These are phyloP conservation scores for Kodamaea jinghongensis DNA, from an alignment of 805 yeast genomes.

Conservation along the genomic window DNA sequence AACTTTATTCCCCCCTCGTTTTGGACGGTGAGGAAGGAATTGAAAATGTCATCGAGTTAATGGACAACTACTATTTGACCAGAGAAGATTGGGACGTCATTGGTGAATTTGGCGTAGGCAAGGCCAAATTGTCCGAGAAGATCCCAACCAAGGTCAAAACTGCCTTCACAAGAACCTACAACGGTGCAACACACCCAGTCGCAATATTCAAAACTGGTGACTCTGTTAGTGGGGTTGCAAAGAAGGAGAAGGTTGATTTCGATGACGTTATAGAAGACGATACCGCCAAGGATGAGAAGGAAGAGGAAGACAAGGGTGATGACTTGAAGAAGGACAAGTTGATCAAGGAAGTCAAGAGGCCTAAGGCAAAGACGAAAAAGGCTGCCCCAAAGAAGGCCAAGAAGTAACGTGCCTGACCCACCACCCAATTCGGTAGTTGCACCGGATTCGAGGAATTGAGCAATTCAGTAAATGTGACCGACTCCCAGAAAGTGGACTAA, in stretches of 20 bases:
- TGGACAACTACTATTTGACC: slow-evolving; percentile 85
- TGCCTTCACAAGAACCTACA: slow-evolving; percentile 84
- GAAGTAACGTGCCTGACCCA: neutral
- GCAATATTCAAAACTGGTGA: slow-evolving; percentile 76
- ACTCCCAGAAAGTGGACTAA: too few relatives aligned
- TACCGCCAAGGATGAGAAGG: slow-evolving; percentile 43
- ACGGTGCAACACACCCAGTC: slow-evolving; percentile 73
- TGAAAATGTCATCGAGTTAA: slow-evolving; percentile 55
- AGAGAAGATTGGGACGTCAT: slow-evolving; percentile 91
- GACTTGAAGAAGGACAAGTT: slow-evolving; percentile 59
- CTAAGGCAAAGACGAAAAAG: slow-evolving; percentile 17
- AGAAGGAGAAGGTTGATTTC: slow-evolving; percentile 52
- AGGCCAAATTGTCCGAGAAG: neutral
- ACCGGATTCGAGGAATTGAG: too few relatives aligned
- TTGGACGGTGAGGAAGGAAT: slow-evolving; percentile 61
- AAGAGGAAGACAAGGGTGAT: slow-evolving; percentile 41
- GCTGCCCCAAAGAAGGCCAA: slow-evolving; percentile 1
- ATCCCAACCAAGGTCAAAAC: slow-evolving; percentile 72
- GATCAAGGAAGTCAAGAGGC: slow-evolving; percentile 45
- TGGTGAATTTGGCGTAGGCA: slow-evolving; percentile 79
- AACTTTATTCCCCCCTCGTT: slow-evolving; percentile 58
- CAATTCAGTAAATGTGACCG: too few relatives aligned
- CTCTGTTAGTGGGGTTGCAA: slow-evolving; percentile 37
- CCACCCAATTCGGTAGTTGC: too few relatives aligned
- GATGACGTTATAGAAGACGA: slow-evolving; percentile 73